Base-by-base conservation (phyloP, 2,329 filamentous ascomycete genomes). In the Penicillium sp. region DNA sequence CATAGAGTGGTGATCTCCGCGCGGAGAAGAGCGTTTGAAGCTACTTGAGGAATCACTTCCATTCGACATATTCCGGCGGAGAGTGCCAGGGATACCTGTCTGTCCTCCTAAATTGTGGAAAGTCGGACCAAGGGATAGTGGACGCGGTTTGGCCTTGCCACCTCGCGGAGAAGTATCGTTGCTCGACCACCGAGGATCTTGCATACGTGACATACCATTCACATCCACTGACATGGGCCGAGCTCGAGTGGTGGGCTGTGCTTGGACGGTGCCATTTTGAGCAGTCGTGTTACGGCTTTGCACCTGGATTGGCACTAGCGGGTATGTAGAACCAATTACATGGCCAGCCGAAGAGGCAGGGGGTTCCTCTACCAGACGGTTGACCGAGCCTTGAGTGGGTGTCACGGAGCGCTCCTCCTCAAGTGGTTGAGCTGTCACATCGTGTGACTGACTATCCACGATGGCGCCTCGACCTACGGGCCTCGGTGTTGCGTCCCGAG, bases 11-110 rank as follows among this genome's bases (percentile, higher is more conserved):
- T 74, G 67, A 0, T 80, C 79, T 42, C 79, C 73, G 39, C 74
- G 74, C 6, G 72, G 69, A 50, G 76, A 69, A 37, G 81, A 75
- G 29, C 90, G 87, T 67, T 84, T 88, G 77, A 96, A 96, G 70
- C 90, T 96, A 74, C 89, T 96, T 43, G 76, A 76, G 3, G 77
- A 80, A 64, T 90, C 87, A 66, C 88, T 90, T 29, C 83, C 86
- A 62, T 86, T 85, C 0, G 87, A 89, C 18, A 76, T 79, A 10
- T 78, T 81, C 2, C 86, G 81, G 55, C 77, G 75, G 9, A 85
- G 72, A n/a, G 51, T 48, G 32, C 4, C n/a, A 18, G 61, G 61
- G 9, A 56, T 56, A n/a, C 37, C 51, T 20, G 48, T 14, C 14
- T 40, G 38, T 9, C 40, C 39, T 22, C 55, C 40, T 32, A 32